These are phyloP conservation scores for Mycoemilia scoparia DNA, from an alignment of 192 early-diverging fungal species.

Conservation along the genomic window DNA sequence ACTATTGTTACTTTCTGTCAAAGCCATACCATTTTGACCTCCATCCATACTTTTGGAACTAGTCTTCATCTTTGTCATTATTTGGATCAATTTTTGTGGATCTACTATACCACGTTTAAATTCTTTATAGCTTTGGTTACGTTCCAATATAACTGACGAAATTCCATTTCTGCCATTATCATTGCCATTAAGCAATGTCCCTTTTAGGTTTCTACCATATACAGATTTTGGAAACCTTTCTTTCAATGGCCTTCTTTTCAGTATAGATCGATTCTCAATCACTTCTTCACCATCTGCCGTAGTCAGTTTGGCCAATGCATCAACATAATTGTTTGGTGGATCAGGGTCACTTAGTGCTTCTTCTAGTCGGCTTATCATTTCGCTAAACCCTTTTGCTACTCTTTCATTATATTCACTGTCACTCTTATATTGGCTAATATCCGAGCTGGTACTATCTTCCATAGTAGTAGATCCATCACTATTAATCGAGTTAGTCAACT, in stretches of 20 bases:
- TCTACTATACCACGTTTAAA: too few species aligned
- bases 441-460: too few species aligned
- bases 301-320: constrained; percentile 29
- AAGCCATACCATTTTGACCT: too few species aligned
- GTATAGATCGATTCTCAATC: constrained; percentile 6
- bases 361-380: constrained; percentile 22
- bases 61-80: too few species aligned
- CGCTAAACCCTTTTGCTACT: constrained; percentile 10
- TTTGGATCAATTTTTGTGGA: too few species aligned
- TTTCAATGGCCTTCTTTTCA: background rate
- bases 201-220: constrained; percentile 5
- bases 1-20: too few species aligned
- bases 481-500: too few species aligned
- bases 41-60: too few species aligned
- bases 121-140: background rate
- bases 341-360: constrained; percentile 20
- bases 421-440: too few species aligned
- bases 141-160: background rate
- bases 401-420: too few species aligned
- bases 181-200: background rate
- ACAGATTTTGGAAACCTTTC: constrained; percentile 4
- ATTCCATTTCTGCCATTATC: background rate
- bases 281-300: constrained; percentile 9
- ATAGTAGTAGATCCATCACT: too few species aligned
- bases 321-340: constrained; percentile 25